phyloP scores from a whole-genome alignment of 495 filamentous ascomycete genomes.

The Pseudevernia furfuracea region DNA sequence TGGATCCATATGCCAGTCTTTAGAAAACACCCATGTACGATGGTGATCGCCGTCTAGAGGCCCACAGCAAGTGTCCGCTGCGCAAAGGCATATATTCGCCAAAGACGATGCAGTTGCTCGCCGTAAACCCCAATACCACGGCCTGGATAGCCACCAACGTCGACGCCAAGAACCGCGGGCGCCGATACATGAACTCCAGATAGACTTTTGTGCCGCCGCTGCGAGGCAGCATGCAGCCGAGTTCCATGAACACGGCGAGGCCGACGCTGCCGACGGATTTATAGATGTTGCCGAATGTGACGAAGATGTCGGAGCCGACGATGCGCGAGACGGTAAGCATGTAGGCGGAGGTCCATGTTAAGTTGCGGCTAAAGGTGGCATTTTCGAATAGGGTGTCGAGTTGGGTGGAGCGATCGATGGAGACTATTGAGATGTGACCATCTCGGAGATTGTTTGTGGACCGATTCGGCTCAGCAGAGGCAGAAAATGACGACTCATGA shows the following conservation, averaged over 20 bases:
- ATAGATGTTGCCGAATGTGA: constrained; percentile 62
- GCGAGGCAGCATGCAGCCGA: constrained; percentile 63
- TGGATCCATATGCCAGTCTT: constrained; percentile 64
- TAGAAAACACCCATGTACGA: constrained; percentile 51
- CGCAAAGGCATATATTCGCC: constrained; percentile 65
- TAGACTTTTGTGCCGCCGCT: constrained; percentile 71
- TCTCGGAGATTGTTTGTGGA: background rate
- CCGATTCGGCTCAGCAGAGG: background rate
- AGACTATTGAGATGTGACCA: background rate
- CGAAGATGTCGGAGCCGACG: constrained; percentile 70
- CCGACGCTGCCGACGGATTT: constrained; percentile 61
- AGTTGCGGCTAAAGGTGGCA: constrained; percentile 52
- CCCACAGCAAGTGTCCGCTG: constrained; percentile 60
- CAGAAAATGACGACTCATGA: background rate
- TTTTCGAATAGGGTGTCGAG: constrained; percentile 57
- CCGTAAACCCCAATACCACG: constrained; percentile 62
- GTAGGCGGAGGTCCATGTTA: constrained; percentile 62
- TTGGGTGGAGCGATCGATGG: constrained; percentile 32
- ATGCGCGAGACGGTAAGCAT: constrained; percentile 71
- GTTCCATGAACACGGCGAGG: constrained; percentile 56
- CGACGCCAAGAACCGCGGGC: constrained; percentile 61
- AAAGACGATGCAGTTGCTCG: constrained; percentile 62
- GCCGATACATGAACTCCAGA: constrained; percentile 65
- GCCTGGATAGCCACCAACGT: constrained; percentile 60
- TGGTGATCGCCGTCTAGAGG: constrained; percentile 55